Evolutionary conservation across 164 flowering plant species (phyloP).

Genomic region (Paratinospora sagittata): DNA sequence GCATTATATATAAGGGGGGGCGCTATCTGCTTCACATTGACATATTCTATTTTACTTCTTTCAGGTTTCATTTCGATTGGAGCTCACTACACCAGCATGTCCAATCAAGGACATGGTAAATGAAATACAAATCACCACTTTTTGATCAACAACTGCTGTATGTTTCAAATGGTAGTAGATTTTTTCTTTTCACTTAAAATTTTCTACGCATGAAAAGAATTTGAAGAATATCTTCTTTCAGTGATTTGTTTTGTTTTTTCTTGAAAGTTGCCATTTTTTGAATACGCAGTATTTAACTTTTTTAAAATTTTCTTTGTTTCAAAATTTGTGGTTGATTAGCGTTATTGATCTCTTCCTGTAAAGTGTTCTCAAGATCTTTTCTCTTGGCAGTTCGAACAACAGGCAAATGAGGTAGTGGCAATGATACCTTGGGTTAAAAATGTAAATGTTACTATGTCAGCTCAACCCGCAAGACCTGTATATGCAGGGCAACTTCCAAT

Average conservation of each 20-base stretch:
- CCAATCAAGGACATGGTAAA: conserved; percentile 99
- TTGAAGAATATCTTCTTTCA: neutral
- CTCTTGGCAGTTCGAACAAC: conserved; percentile 71
- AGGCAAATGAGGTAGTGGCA: conserved; percentile 86
- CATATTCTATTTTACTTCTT: conserved; percentile 22
- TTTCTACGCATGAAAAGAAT: conserved; percentile 1
- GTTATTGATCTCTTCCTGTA: neutral
- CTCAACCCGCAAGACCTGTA: conserved; percentile 88
- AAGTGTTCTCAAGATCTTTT: conserved; percentile 3
- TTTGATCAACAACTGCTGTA: conserved; percentile 32
- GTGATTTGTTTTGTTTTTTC: neutral
- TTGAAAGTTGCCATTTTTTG: neutral
- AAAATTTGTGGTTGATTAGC: neutral
- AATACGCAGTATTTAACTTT: neutral
- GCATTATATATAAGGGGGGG: conserved; percentile 7
- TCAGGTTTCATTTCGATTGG: conserved; percentile 95
- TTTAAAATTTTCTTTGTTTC: neutral
- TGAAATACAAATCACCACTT: conserved; percentile 32
- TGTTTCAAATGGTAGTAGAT: conserved; percentile 25
- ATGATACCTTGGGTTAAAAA: conserved; percentile 83
- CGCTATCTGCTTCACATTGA: conserved; percentile 12
- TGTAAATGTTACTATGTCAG: conserved; percentile 89
- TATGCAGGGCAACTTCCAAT: conserved; percentile 66
- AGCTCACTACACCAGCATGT: conserved; percentile 99
- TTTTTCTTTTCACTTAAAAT: conserved; percentile 16